phyloP scores from a whole-genome alignment of 108 stramenopile genomes.

The Conticribra weissflogii region DNA sequence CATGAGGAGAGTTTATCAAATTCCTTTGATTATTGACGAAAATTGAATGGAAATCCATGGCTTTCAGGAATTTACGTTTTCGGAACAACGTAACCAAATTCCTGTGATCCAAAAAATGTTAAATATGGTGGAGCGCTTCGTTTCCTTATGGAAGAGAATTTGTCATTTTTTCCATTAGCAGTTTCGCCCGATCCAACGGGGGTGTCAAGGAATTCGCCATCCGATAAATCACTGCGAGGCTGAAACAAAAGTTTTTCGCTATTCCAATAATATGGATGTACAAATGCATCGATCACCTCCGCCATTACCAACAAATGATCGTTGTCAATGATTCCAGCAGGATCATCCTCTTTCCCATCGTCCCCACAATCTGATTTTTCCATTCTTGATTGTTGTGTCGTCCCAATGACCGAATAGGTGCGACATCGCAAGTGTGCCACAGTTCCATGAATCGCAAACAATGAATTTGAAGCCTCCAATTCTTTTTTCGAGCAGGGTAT shows the following conservation, averaged over 20 bases:
- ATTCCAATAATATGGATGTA: slow-evolving; percentile 65
- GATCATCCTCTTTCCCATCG: neutral
- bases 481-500: neutral
- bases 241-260: slow-evolving; percentile 53
- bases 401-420: slow-evolving; percentile 28
- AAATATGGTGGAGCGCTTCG: slow-evolving; percentile 51
- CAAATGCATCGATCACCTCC: slow-evolving; percentile 54
- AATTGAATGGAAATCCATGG: too few relatives aligned
- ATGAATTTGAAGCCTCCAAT: neutral
- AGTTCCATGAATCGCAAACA: slow-evolving; percentile 63
- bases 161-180: too few relatives aligned
- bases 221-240: too few relatives aligned
- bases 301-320: slow-evolving; percentile 63
- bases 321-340: slow-evolving; percentile 37
- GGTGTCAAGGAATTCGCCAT: too few relatives aligned
- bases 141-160: neutral
- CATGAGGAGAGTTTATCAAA: too few relatives aligned
- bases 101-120: slow-evolving; percentile 76
- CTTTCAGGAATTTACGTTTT: neutral
- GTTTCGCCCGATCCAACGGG: too few relatives aligned
- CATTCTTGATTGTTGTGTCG: neutral
- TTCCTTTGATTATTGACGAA: too few relatives aligned
- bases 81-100: slow-evolving; percentile 57
- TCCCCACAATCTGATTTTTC: slow-evolving; percentile 14
- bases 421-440: slow-evolving; percentile 60